Evolutionary conservation across 768 basidiomycete genomes (phyloP).

Genomic region (Leucocoprinus leucothites): DNA sequence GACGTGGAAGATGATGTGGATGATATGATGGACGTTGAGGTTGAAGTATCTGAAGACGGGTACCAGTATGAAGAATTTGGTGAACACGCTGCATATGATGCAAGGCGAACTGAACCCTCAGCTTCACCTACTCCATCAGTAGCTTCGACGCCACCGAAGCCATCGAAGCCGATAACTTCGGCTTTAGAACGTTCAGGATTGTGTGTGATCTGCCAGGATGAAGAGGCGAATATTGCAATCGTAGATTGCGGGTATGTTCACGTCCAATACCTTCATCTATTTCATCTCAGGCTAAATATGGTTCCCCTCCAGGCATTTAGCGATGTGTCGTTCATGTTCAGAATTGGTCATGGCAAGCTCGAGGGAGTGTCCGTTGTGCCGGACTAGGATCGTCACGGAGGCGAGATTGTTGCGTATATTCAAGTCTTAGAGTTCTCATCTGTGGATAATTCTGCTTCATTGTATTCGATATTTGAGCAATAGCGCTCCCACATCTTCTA

Average conservation of each 20-base stretch:
- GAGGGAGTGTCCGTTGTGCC: slow-evolving; percentile 86
- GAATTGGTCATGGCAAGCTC: slow-evolving; percentile 77
- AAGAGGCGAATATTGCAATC: slow-evolving; percentile 90
- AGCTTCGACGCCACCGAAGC: slow-evolving; percentile 16
- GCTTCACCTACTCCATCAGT: not conserved
- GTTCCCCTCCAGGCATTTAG: slow-evolving; percentile 59
- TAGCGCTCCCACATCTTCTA: too few species aligned
- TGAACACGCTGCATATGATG: too few species aligned
- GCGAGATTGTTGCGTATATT: slow-evolving; percentile 77
- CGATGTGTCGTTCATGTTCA: slow-evolving; percentile 76
- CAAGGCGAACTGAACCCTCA: not conserved
- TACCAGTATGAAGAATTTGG: not conserved
- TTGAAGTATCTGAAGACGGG: slow-evolving; percentile 11
- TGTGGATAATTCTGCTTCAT: too few species aligned
- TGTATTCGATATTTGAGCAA: too few species aligned
- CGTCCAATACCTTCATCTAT: not conserved
- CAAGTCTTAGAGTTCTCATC: slow-evolving; percentile 34
- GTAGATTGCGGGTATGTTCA: slow-evolving; percentile 87
- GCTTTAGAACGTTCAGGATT: slow-evolving; percentile 67
- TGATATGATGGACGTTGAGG: slow-evolving; percentile 16
- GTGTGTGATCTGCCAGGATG: slow-evolving; percentile 92
- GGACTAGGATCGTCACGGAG: slow-evolving; percentile 85
- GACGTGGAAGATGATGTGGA: slow-evolving; percentile 15
- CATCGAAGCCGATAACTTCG: slow-evolving; percentile 28
- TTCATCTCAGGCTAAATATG: not conserved